Conservation (phyloP, 352 stramenopile genomes). For the Globisporangium carolinianum region DNA sequence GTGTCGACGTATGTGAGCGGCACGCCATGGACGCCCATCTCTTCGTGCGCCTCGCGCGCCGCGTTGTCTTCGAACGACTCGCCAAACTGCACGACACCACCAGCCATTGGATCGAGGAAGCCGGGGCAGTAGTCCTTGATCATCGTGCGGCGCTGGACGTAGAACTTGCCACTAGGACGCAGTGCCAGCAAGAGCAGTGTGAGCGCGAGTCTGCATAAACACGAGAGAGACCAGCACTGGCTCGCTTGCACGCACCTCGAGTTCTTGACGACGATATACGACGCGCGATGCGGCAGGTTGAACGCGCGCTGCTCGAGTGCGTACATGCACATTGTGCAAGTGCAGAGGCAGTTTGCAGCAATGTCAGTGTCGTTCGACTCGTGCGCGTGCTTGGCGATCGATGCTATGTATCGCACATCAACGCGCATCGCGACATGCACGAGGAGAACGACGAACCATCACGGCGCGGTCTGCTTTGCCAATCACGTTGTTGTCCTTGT, state of each 20-base stretch:
- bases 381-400: not conserved
- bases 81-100: constrained; percentile 72
- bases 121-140: constrained; percentile 88
- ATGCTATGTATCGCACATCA: not conserved
- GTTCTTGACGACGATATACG: constrained; percentile 85
- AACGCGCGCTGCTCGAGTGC: constrained; percentile 45
- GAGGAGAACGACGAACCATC: constrained; percentile 34
- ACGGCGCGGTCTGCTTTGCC: constrained; percentile 75
- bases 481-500: constrained; percentile 73
- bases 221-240: not conserved
- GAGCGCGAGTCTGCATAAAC: not conserved
- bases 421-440: not conserved
- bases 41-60: constrained; percentile 66
- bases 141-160: constrained; percentile 80
- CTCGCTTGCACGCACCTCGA: constrained; percentile 24
- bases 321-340: too few species aligned
- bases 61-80: constrained; percentile 68
- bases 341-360: too few species aligned
- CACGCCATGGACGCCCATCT: constrained; percentile 74
- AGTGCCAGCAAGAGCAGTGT: not conserved
- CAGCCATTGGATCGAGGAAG: constrained; percentile 76
- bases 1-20: constrained; percentile 39
- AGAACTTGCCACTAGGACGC: constrained; percentile 44
- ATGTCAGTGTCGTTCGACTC: too few species aligned
- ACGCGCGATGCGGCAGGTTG: constrained; percentile 76